These are phyloP conservation scores for Passiflora organensis DNA, from an alignment of 345 rosid species.

Conservation along the genomic window DNA sequence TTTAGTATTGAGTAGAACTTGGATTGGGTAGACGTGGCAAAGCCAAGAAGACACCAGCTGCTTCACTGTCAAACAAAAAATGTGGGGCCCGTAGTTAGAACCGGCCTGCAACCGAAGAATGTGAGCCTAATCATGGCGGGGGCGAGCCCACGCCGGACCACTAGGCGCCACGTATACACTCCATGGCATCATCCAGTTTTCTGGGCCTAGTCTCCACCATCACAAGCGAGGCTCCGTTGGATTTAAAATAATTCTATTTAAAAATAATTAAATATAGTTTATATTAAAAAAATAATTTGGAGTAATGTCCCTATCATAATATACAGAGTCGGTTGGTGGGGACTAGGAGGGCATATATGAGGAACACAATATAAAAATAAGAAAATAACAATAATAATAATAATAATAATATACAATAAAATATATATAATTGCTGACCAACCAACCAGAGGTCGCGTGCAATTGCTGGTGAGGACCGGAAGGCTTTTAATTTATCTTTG, in stretches of 20 bases:
- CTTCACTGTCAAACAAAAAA: constrained; percentile 30
- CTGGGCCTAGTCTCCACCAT: constrained; percentile 44
- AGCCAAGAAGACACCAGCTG: too few relatives aligned
- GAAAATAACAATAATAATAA: too few relatives aligned
- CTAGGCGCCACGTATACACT: constrained; percentile 45
- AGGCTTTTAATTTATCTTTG: too few relatives aligned
- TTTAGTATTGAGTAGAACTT: background rate
- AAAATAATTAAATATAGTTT: background rate
- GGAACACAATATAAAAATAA: background rate
- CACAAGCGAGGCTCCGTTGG: too few relatives aligned
- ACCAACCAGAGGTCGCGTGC: constrained; percentile 59
- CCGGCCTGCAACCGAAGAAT: constrained; percentile 46
- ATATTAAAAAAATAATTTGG: too few relatives aligned
- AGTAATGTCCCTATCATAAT: constrained; percentile 39
- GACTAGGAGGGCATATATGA: constrained; percentile 12
- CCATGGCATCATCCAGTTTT: constrained; percentile 32
- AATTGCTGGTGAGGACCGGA: constrained; percentile 25
- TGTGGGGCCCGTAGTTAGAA: constrained; percentile 37
- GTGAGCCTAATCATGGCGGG: constrained; percentile 57
- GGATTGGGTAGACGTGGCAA: too few relatives aligned
- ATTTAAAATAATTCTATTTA: too few relatives aligned
- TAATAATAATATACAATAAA: too few relatives aligned
- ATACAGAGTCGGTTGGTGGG: constrained; percentile 42
- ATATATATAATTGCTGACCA: constrained; percentile 35
- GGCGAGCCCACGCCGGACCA: constrained; percentile 70